Conservation (phyloP, 495 filamentous ascomycete species). For the Talaromyces trachyspermus region DNA sequence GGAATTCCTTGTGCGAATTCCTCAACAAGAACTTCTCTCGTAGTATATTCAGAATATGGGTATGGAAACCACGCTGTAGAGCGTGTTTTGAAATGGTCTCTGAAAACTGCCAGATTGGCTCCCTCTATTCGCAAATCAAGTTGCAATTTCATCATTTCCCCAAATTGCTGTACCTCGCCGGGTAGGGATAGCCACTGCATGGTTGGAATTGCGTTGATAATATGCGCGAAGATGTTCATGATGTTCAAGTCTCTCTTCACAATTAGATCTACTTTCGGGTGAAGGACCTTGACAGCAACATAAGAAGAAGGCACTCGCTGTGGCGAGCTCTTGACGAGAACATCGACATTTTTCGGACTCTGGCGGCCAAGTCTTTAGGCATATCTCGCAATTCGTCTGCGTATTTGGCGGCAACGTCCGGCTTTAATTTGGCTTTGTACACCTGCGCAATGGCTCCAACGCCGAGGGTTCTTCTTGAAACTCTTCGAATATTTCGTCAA, state of each 20-base stretch:
- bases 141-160: slow-evolving; percentile 97
- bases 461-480: slow-evolving; percentile 81
- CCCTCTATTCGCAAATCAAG: slow-evolving; percentile 93
- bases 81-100: slow-evolving; percentile 80
- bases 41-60: slow-evolving; percentile 85
- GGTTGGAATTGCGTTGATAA: slow-evolving; percentile 83
- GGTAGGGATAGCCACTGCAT: slow-evolving; percentile 97
- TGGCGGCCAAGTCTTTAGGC: slow-evolving; percentile 50
- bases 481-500: slow-evolving; percentile 94
- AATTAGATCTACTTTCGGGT: slow-evolving; percentile 81
- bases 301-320: slow-evolving; percentile 82
- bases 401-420: slow-evolving; percentile 58
- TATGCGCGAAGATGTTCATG: slow-evolving; percentile 84
- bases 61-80: slow-evolving; percentile 95
- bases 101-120: slow-evolving; percentile 81
- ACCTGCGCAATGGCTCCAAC: slow-evolving; percentile 98
- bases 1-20: slow-evolving; percentile 95
- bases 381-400: slow-evolving; percentile 46
- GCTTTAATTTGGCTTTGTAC: slow-evolving; percentile 89
- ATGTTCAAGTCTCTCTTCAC: slow-evolving; percentile 87
- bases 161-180: slow-evolving; percentile 89
- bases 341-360: slow-evolving; percentile 77
- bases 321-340: slow-evolving; percentile 76
- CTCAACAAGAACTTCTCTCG: slow-evolving; percentile 86
- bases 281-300: slow-evolving; percentile 94